Evolutionary conservation across 371 early-diverging fungal genomes (phyloP).

Genomic region (Mucor sp.): DNA sequence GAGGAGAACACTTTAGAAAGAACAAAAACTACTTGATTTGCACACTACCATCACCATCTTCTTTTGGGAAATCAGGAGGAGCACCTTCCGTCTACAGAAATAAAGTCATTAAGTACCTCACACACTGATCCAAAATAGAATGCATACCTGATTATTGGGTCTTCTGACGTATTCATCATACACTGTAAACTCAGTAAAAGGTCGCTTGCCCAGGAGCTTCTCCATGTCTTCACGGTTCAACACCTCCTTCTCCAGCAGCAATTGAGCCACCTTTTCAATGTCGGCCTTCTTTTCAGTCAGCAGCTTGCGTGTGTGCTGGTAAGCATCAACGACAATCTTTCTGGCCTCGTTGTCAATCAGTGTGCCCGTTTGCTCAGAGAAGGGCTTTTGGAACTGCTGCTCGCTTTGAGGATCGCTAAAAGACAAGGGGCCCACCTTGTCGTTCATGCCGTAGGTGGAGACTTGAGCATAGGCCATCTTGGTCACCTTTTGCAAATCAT

Average conservation of each 20-base stretch:
- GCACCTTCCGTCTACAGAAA: slow-evolving; percentile 3
- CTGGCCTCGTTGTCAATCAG: slow-evolving; percentile 94
- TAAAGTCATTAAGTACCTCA: too few relatives aligned
- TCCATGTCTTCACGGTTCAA: slow-evolving; percentile 94
- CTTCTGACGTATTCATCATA: slow-evolving; percentile 57
- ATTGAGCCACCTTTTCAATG: slow-evolving; percentile 90
- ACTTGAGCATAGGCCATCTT: slow-evolving; percentile 96
- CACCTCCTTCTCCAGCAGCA: slow-evolving; percentile 95
- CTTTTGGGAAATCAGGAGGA: slow-evolving; percentile 4
- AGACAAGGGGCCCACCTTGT: slow-evolving; percentile 81
- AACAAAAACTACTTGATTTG: not conserved
- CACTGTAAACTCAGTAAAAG: slow-evolving; percentile 73
- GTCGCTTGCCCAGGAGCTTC: slow-evolving; percentile 82
- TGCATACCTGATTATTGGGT: slow-evolving; percentile 9
- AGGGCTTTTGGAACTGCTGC: slow-evolving; percentile 88
- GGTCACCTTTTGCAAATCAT: slow-evolving; percentile 96
- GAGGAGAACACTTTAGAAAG: not conserved
- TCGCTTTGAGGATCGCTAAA: slow-evolving; percentile 74
- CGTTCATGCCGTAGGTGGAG: slow-evolving; percentile 93
- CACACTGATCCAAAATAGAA: too few relatives aligned
- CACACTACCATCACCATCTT: not conserved
- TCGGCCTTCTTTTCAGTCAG: slow-evolving; percentile 78
- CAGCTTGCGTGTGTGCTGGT: slow-evolving; percentile 73
- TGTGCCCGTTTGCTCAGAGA: slow-evolving; percentile 90
- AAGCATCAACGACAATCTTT: slow-evolving; percentile 75